phyloP scores from a whole-genome alignment of 2,329 filamentous ascomycete genomes.

The Penicillium verrucosum region DNA sequence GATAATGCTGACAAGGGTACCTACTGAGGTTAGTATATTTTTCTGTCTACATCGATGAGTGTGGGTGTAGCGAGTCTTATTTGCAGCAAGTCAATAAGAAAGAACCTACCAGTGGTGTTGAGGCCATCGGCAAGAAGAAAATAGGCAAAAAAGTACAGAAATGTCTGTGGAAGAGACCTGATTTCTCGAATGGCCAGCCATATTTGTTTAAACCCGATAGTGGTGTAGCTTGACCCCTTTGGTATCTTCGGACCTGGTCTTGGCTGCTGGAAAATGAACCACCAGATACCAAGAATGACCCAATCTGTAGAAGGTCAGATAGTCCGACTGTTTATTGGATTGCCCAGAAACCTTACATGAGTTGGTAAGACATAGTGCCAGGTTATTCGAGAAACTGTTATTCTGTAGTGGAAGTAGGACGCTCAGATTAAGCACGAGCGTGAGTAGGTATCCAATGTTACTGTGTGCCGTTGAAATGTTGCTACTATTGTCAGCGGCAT shows the following conservation, averaged over 20 bases:
- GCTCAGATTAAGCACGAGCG: constrained; percentile 40
- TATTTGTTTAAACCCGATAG: constrained; percentile 44
- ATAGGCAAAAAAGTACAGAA: constrained; percentile 42
- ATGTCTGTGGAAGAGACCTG: constrained; percentile 40
- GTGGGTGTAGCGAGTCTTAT: neutral
- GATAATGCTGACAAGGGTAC: constrained; percentile 40
- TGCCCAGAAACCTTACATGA: constrained; percentile 31
- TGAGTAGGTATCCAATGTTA: constrained; percentile 43
- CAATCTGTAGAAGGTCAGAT: constrained; percentile 32
- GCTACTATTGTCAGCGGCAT: constrained; percentile 20
- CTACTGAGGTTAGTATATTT: constrained; percentile 11
- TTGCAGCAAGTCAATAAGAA: too few species aligned
- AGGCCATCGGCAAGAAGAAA: constrained; percentile 44
- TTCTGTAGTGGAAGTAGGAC: constrained; percentile 39
- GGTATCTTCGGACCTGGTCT: constrained; percentile 41
- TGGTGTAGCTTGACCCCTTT: constrained; percentile 40
- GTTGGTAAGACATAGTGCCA: constrained; percentile 42
- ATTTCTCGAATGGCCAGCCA: constrained; percentile 40
- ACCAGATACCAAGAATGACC: constrained; percentile 43
- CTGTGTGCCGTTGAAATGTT: constrained; percentile 45
- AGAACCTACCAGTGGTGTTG: constrained; percentile 37
- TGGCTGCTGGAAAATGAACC: constrained; percentile 45
- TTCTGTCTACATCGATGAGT: neutral
- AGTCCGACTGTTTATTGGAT: neutral
- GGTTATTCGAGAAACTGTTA: constrained; percentile 38